A percentile compares a stretch with the other conserved stretches of the same genome.
phyloP scores from a whole-genome alignment of 176 grass and related monocot species.

The Chloris gayana region DNA sequence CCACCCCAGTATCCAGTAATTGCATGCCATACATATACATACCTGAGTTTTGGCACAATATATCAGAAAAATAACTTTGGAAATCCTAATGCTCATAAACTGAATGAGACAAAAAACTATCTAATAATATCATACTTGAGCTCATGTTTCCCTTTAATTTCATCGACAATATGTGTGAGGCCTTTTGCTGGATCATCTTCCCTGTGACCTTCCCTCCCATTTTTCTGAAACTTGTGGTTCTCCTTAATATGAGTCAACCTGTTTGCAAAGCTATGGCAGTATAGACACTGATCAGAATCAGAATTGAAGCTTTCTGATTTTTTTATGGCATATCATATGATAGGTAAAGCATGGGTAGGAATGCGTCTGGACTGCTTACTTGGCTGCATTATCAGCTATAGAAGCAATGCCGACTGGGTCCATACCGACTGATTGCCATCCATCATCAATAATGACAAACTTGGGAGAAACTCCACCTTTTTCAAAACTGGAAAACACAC shows the following conservation, averaged over 20 bases:
- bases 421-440: conserved; percentile 81
- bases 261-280: conserved; percentile 74
- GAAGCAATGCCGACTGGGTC: conserved; percentile 54
- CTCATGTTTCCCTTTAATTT: conserved; percentile 75
- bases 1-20: conserved; percentile 97
- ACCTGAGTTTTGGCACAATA: conserved; percentile 39
- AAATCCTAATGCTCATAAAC: neutral
- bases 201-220: conserved; percentile 57
- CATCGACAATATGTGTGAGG: conserved; percentile 53
- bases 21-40: conserved; percentile 82
- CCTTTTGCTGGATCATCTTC: conserved; percentile 72
- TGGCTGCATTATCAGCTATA: conserved; percentile 67
- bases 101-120: neutral
- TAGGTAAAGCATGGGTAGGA: neutral
- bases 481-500: conserved; percentile 46
- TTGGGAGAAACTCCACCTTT: conserved; percentile 71
- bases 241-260: conserved; percentile 89
- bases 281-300: conserved; percentile 12
- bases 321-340: neutral
- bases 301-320: neutral
- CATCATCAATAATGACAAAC: conserved; percentile 85
- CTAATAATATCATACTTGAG: conserved; percentile 52
- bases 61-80: conserved; percentile 14
- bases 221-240: conserved; percentile 89
- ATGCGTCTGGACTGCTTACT: conserved; percentile 47